Conservation (phyloP, 768 basidiomycete genomes). For the Psilocybe azurescens region DNA sequence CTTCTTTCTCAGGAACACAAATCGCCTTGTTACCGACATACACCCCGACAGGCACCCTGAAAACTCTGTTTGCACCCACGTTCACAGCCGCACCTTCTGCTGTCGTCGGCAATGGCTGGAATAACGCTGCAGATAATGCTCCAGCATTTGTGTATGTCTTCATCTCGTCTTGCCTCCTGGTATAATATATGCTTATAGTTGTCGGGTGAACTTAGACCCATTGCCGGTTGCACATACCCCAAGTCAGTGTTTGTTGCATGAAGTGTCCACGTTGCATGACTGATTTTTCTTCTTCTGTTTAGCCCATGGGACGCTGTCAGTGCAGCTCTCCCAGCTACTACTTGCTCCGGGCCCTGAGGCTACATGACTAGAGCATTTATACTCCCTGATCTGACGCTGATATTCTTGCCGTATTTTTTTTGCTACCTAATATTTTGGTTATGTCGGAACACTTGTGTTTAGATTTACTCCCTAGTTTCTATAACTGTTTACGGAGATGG, state of each 20-base stretch:
- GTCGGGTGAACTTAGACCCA: slow-evolving; percentile 35
- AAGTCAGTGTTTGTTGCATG: slow-evolving; percentile 37
- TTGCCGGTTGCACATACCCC: slow-evolving; percentile 70
- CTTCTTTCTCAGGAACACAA: slow-evolving; percentile 56
- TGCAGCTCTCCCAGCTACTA: slow-evolving; percentile 49
- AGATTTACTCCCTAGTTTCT: not conserved
- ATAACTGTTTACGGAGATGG: slow-evolving; percentile 8
- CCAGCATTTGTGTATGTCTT: slow-evolving; percentile 55
- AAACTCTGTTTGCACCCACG: slow-evolving; percentile 66
- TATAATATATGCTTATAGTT: slow-evolving; percentile 10
- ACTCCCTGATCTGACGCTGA: not conserved
- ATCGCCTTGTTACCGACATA: slow-evolving; percentile 67
- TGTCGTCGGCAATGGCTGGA: slow-evolving; percentile 77
- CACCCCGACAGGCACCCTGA: slow-evolving; percentile 69
- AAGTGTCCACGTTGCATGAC: not conserved
- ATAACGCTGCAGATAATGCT: slow-evolving; percentile 66
- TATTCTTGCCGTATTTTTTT: slow-evolving; percentile 1
- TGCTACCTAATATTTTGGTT: not conserved
- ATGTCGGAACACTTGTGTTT: not conserved
- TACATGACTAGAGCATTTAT: not conserved
- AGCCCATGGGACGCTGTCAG: slow-evolving; percentile 66
- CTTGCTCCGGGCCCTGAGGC: slow-evolving; percentile 39
- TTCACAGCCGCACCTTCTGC: slow-evolving; percentile 61
- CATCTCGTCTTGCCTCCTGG: slow-evolving; percentile 1
- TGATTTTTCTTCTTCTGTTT: slow-evolving; percentile 11